Evolutionary conservation across 2,329 filamentous ascomycete species (phyloP).

Genomic region (Beauveria varroae): DNA sequence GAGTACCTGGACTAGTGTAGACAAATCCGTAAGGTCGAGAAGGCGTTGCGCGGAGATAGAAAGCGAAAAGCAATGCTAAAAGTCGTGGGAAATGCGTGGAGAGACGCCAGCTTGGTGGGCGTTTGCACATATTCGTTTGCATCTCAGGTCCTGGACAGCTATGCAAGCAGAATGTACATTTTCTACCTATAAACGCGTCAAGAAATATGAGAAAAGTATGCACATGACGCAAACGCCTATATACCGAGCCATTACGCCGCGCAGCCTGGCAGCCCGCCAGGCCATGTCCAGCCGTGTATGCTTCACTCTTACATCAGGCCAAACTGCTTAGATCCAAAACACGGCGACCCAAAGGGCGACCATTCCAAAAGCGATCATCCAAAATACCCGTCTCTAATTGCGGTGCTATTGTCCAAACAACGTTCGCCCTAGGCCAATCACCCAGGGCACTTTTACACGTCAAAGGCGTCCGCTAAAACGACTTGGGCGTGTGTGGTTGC

Average conservation of each 20-base stretch:
- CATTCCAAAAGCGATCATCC: neutral
- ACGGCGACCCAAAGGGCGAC: neutral
- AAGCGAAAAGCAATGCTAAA: neutral
- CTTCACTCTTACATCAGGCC: neutral
- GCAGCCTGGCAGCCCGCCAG: neutral
- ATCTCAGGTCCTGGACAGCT: neutral
- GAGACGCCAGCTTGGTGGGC: neutral
- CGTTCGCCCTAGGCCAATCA: neutral
- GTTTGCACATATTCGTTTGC: neutral
- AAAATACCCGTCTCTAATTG: slow-evolving; percentile 8
- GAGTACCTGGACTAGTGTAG: too few relatives aligned
- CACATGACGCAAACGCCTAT: neutral
- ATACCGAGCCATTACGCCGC: slow-evolving; percentile 1
- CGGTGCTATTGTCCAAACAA: slow-evolving; percentile 9
- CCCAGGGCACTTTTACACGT: neutral
- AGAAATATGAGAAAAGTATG: neutral
- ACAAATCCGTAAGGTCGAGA: neutral
- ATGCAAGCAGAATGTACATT: neutral
- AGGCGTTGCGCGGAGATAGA: neutral
- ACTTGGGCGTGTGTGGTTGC: slow-evolving; percentile 26
- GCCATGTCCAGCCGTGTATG: neutral
- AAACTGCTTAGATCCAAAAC: neutral
- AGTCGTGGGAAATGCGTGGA: neutral
- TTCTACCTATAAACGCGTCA: neutral
- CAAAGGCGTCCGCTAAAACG: slow-evolving; percentile 21